Percentiles rank a stretch among this genome's conserved stretches.
These are phyloP conservation scores for Saccharomycopsis sp. DNA, from an alignment of 805 yeast genomes.

Conservation along the genomic window DNA sequence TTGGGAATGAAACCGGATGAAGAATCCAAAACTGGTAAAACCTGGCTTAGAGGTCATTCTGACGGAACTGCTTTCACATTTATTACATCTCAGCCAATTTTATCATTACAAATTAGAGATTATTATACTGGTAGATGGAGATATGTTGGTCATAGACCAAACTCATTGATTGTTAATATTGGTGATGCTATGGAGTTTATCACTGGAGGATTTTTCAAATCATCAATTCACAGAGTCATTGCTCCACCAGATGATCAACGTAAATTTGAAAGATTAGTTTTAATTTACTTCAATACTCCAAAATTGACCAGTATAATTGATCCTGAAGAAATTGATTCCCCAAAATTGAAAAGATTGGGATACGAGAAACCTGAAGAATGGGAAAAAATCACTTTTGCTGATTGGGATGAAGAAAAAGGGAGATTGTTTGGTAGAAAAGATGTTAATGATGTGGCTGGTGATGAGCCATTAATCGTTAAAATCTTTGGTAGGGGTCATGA, in stretches of 20 bases:
- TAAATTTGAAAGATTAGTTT: slow-evolving; percentile 23
- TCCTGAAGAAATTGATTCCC: slow-evolving; percentile 24
- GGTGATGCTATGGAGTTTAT: slow-evolving; percentile 33
- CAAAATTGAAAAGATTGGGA: slow-evolving; percentile 23
- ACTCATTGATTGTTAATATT: slow-evolving; percentile 31
- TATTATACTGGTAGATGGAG: slow-evolving; percentile 29
- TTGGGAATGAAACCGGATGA: slow-evolving; percentile 26
- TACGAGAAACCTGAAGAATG: slow-evolving; percentile 23
- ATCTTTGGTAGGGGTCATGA: slow-evolving; percentile 15
- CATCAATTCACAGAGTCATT: slow-evolving; percentile 27
- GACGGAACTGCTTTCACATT: slow-evolving; percentile 31
- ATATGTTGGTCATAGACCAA: slow-evolving; percentile 30
- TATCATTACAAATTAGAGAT: slow-evolving; percentile 31
- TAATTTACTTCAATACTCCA: slow-evolving; percentile 27
- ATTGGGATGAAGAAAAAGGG: slow-evolving; percentile 26
- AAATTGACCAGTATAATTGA: slow-evolving; percentile 22
- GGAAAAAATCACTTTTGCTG: slow-evolving; percentile 25
- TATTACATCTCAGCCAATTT: slow-evolving; percentile 32
- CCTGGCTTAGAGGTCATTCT: slow-evolving; percentile 35
- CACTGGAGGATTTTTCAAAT: slow-evolving; percentile 28
- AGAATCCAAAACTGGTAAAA: slow-evolving; percentile 26
- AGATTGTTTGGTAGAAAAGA: slow-evolving; percentile 19
- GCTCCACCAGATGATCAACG: slow-evolving; percentile 27
- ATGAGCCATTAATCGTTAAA: slow-evolving; percentile 11
- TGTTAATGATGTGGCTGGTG: slow-evolving; percentile 10